Base-by-base conservation (phyloP, 1,139 yeast genomes). In the Diutina catenulata region DNA sequence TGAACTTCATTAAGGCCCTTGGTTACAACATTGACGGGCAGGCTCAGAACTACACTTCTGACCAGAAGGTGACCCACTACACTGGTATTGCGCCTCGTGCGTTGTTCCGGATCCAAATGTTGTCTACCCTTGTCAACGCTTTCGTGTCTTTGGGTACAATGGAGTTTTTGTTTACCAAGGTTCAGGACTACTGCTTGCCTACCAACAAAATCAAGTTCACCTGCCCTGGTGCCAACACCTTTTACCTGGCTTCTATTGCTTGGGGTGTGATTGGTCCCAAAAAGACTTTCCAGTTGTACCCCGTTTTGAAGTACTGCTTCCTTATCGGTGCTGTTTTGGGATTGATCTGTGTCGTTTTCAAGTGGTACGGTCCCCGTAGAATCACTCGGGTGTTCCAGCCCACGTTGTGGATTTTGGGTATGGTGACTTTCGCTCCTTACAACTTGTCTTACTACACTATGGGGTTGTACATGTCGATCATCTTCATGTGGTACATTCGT, bases 231-330 rank as follows among this genome's bases (percentile, higher is more conserved):
- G 62, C 66, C 14, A 57, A 52, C 29, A 66, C 74, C 1, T 70
- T 57, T 50, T 76, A 62, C 55, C 56, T 70, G 32, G 64, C 77
- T n/a, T 66, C 76, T 8, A 70, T 75, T 13, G 56, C 73, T 19
- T 75, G 77, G 74, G 83, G 84, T 43, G 73, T 72, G 37, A 74
- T 80, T 47, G 86, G 84, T 20, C 87, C 87, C 19, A 62, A 69
- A 49, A 33, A 23, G 15, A 16, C 28, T 4, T 33, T 33, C 22
- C 36, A 33, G 15, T 33, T 23, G 36, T 33, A 23, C 15, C 59
- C 64, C 38, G 59, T 54, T 22, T 49, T 70, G 41, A 70, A 64
- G 51, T 2, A 83, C 82, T 18, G 68, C 74, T 28, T 81, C 81
- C 0, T 67, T 74, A 41, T 57, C 73, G 44, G 71, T 77, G 45